Conservation (phyloP, 2,329 filamentous ascomycete genomes). For the Pezicula rhizophila region DNA sequence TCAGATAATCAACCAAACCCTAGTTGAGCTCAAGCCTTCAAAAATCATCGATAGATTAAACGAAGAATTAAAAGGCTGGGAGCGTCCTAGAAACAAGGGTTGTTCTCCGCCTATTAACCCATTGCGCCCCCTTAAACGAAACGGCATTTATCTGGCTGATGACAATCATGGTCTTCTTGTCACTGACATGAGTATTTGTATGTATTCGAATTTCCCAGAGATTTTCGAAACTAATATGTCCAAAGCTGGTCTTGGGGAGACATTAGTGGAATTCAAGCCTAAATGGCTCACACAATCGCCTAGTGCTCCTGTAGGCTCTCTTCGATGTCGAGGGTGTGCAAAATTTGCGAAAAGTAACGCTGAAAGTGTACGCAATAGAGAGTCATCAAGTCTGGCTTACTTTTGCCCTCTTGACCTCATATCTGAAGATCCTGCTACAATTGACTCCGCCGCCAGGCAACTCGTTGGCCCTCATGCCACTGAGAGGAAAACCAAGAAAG, state of each 20-base stretch:
- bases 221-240: neutral
- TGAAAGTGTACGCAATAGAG: constrained; percentile 9
- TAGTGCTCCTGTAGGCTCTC: constrained; percentile 33
- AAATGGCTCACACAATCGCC: constrained; percentile 79
- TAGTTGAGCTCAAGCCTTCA: constrained; percentile 40
- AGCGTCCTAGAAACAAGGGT: constrained; percentile 3
- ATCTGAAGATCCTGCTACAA: constrained; percentile 39
- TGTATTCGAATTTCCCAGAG: constrained; percentile 1
- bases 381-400: constrained; percentile 25
- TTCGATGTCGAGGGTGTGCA: constrained; percentile 66
- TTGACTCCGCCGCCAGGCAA: constrained; percentile 33
- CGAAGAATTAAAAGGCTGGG: constrained; percentile 37
- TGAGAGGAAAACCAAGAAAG: neutral
- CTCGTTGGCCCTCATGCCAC: constrained; percentile 21
- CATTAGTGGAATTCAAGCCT: constrained; percentile 70
- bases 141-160: constrained; percentile 43
- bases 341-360: constrained; percentile 19
- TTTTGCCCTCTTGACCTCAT: constrained; percentile 64
- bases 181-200: constrained; percentile 61
- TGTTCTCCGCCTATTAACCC: constrained; percentile 2
- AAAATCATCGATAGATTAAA: constrained; percentile 45
- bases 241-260: constrained; percentile 21
- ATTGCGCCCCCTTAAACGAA: constrained; percentile 40
- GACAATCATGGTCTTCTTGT: constrained; percentile 64
- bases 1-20: constrained; percentile 49